Evolutionary conservation across 257 asterid genomes (phyloP), one percentile per base, ranked within the genome.

Genomic region (Nicotiana paniculata): DNA sequence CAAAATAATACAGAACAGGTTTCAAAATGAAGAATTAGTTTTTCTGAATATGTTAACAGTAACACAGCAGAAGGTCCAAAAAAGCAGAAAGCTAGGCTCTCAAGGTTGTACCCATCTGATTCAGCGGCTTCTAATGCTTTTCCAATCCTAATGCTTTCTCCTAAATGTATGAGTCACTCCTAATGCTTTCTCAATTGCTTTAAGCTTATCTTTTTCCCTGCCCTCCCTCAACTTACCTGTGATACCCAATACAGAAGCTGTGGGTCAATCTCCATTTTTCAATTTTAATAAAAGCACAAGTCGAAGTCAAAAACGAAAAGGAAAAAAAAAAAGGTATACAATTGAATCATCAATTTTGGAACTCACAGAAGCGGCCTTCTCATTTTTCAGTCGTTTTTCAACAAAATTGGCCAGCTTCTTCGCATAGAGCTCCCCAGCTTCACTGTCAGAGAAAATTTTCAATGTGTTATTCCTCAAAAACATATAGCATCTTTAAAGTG

Each of bases 361-460:
- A 90, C 99, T 93, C 87, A 96, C 99, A 80, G 97, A 96, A 70
- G 99, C 99, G 68, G 99, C 97, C 85, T 86, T 89, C 86, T 96
- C 99, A 86, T 90, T 96, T 90, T 96, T 96, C 89, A 96, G 93
- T 5, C 99, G 97, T 77, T 91, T 96, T 81, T 92, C 99, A 77
- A 96, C 97, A 89, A 94, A 96, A 84, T 93, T 91, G 37, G 98
- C 96, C 58, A 96, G 98, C 88, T 93, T 96, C 93, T 88, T 96
- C 1, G 97, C 81, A 43, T 96, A 96, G 81, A 96, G 89, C 90
- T 94, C 97, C 69, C 99, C 99, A 79, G 93, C 69, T 87, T 94
- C 99, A 88, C 99, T 96, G 93, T 81, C 26, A 83, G 70, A 83
- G 37, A 28, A 74, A 81, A 79, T 61, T 39, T 30, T 13, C 75